Percentiles rank a stretch among this genome's conserved stretches.
phyloP scores from a whole-genome alignment of 352 stramenopile species.

The Aphanomyces cochlioides region DNA sequence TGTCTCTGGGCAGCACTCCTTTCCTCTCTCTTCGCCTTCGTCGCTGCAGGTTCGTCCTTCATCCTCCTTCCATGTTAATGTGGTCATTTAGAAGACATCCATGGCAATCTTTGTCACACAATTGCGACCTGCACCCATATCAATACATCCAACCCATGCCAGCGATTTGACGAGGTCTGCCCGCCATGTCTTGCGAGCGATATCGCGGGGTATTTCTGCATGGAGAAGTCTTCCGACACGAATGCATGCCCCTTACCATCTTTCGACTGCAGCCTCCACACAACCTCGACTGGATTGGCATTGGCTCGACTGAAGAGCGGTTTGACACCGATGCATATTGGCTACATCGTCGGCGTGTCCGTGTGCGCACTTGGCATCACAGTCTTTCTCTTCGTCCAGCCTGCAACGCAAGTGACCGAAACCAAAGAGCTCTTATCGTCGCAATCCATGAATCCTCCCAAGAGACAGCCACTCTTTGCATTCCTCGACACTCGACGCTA shows the following conservation, averaged over 20 bases:
- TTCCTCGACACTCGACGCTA: neutral
- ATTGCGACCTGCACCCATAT: neutral
- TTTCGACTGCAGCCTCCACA: neutral
- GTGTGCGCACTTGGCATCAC: conserved; percentile 17
- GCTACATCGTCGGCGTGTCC: conserved; percentile 19
- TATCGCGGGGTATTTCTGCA: conserved; percentile 1
- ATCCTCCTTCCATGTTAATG: too few relatives aligned
- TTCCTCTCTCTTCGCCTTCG: too few relatives aligned
- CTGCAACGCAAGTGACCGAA: neutral
- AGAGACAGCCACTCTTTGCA: neutral
- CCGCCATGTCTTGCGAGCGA: conserved; percentile 3
- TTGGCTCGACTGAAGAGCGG: neutral
- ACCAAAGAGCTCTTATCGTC: neutral
- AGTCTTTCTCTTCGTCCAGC: conserved; percentile 23
- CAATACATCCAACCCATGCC: neutral
- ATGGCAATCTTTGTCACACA: too few relatives aligned
- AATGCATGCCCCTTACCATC: neutral
- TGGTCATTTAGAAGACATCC: too few relatives aligned
- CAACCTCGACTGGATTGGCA: too few relatives aligned
- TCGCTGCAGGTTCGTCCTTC: too few relatives aligned
- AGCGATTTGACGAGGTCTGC: conserved; percentile 2
- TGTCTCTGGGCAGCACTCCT: too few relatives aligned
- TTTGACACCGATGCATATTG: conserved; percentile 12
- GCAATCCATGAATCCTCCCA: neutral
- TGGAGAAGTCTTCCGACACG: neutral